Base-by-base conservation (phyloP, 768 basidiomycete genomes). In the Mycena vitilis region DNA sequence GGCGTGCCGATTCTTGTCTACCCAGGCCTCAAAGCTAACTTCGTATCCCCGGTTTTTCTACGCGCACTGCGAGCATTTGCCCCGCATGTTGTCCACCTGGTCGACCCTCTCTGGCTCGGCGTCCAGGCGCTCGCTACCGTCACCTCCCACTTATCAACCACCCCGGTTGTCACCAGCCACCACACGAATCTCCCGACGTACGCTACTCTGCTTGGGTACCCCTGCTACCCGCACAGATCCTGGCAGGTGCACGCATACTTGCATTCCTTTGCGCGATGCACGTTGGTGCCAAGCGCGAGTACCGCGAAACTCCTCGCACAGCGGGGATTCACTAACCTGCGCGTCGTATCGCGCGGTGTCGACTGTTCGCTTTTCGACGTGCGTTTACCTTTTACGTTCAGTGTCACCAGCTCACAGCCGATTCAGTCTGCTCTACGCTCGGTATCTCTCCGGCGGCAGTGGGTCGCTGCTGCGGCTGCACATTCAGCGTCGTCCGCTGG, bases 51-150 rank as follows among this genome's bases (percentile, higher is more conserved):
- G 15, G 42, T 65, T 12, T 57, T 67, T 54, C 23, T 72, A n/a
- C 20, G 22, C 48, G 51, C 61, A 18, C 60, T 72, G 36, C 63
- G 66, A 22, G 42, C 30, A 30, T 72, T 72, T 38, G 52, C 65
- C 18, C 82, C 84, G 0, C 81, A 84, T 61, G 80, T 84, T 1
- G 76, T 84, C 5, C 82, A 84, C 65, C 79, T 84, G 60, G 80
- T 82, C 49, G 83, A 84, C 74, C 75, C 40, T 9, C 10, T 40
- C 40, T 40, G 40, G 40, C 40, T 40, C 40, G 40, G 40, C 40
- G 40, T 40, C 40, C 40, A 40, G 40, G 15, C 40, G 11, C 40
- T 83, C n/a, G 73, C 79, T 65, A 81, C 80, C 2, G 74, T 82
- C 75, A 77, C 80, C 63, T 63, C 79, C 20, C 79, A 80, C 16